Base-by-base conservation (phyloP, 2,329 filamentous ascomycete species). In the Botryotinia narcissicola region DNA sequence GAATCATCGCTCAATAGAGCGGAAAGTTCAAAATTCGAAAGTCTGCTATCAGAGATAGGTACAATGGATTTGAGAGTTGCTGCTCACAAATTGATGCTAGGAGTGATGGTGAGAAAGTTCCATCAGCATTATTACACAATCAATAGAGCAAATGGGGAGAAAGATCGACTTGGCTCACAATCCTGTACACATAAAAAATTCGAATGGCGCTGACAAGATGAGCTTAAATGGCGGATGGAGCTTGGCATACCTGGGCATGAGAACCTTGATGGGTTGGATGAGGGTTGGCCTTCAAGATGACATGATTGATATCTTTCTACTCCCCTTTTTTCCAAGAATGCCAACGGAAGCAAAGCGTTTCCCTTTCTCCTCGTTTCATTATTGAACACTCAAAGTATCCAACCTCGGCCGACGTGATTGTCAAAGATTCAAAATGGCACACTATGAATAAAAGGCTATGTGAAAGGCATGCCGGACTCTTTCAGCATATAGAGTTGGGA, bases 161-260 rank as follows among this genome's bases (percentile, higher is more conserved):
- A 40, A 62, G 60, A 18, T 35, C 60, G 35, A 62, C 35, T 62
- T 62, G 60, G 60, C 60, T 62, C 35, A 18, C 22, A 62, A 8
- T 22, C 3, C n/a, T 18, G 12, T 25, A 40, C 22, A 40, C 18
- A n/a, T n/a, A 9, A 25, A 40, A 22, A 62, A 40, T 40, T n/a
- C 35, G 35, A 61, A 61, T 61, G 35, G 35, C 37, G 35, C 37
- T 22, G 59, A 61, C 59, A n/a, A n/a, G 59, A 40, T n/a, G 60
- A n/a, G 60, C 60, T 40, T 62, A 18, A 22, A 62, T 62, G 60
- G 60, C 14, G n/a, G 60, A 40, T n/a, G 3, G 22, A n/a, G 25
- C 60, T 62, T 62, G 60, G 60, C 60, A 62, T 62, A 40, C 35
- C 60, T 62, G 35, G 60, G 60, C 60, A 62, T 40, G 60, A 40